Evolutionary conservation across 306 rosid genomes (phyloP).

Genomic region (Senna siamea): DNA sequence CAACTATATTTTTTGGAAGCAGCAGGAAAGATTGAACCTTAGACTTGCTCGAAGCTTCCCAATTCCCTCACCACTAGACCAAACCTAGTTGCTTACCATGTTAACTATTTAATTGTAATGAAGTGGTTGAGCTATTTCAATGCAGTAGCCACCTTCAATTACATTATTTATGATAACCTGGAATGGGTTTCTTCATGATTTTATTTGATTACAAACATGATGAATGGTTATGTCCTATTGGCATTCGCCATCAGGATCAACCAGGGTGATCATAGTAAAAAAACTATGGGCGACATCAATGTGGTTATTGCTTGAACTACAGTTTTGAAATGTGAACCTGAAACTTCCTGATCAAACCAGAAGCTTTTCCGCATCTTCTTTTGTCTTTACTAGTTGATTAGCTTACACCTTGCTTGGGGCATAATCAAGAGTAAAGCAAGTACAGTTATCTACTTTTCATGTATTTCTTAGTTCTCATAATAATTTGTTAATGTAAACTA

Average conservation of each 20-base stretch:
- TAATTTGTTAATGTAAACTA: neutral
- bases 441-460: neutral
- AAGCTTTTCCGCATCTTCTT: neutral
- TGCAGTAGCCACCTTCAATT: neutral
- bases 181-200: neutral
- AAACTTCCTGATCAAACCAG: neutral
- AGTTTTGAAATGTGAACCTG: neutral
- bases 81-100: neutral
- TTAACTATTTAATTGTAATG: neutral
- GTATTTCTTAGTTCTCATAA: neutral
- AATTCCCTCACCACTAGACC: neutral
- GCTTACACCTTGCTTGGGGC: neutral
- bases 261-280: neutral
- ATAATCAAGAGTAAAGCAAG: constrained; percentile 1
- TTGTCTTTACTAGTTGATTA: neutral
- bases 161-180: neutral
- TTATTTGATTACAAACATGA: neutral
- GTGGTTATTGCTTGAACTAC: neutral
- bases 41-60: neutral
- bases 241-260: neutral
- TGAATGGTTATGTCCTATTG: neutral
- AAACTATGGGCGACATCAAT: neutral
- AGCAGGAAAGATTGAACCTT: neutral
- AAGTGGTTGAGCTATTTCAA: neutral
- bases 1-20: neutral